Evolutionary conservation across 179 eudicot genomes (phyloP).

Genomic region (Corrigiola litoralis): DNA sequence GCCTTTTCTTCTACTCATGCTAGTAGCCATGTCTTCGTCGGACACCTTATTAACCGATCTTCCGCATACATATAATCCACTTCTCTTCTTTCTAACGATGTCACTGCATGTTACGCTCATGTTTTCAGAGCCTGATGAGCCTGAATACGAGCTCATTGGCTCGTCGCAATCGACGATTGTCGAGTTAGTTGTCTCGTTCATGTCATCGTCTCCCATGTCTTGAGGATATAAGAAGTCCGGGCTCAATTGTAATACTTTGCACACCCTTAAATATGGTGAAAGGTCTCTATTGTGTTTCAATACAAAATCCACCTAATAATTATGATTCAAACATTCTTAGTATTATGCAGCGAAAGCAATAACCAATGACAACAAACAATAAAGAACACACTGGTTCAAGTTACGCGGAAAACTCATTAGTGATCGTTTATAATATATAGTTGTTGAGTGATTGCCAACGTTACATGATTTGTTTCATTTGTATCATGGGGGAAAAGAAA

Average conservation of each 20-base stretch:
- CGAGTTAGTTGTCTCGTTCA: conserved; percentile 61
- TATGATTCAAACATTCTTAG: neutral
- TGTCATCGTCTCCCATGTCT: conserved; percentile 77
- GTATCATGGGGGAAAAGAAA: too few relatives aligned
- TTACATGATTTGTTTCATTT: too few relatives aligned
- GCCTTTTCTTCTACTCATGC: conserved; percentile 92
- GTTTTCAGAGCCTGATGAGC: conserved; percentile 73
- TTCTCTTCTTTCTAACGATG: conserved; percentile 75
- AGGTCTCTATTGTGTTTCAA: conserved; percentile 75
- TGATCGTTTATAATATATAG: too few relatives aligned
- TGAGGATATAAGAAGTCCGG: conserved; percentile 88
- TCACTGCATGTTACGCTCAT: conserved; percentile 58
- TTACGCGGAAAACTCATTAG: too few relatives aligned
- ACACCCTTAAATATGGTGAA: conserved; percentile 64
- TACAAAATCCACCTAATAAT: conserved; percentile 74
- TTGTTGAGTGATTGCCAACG: too few relatives aligned
- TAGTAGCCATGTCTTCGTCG: conserved; percentile 82
- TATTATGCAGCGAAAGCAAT: too few relatives aligned
- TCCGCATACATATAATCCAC: conserved; percentile 58
- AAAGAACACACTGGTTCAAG: too few relatives aligned
- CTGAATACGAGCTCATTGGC: conserved; percentile 61
- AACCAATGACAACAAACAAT: too few relatives aligned
- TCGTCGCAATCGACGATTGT: conserved; percentile 72
- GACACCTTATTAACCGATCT: conserved; percentile 49
- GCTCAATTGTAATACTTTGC: conserved; percentile 76